Evolutionary conservation across 768 basidiomycete genomes (phyloP), one percentile per base, ranked within the genome.

Genomic region (Cubamyces sp.): DNA sequence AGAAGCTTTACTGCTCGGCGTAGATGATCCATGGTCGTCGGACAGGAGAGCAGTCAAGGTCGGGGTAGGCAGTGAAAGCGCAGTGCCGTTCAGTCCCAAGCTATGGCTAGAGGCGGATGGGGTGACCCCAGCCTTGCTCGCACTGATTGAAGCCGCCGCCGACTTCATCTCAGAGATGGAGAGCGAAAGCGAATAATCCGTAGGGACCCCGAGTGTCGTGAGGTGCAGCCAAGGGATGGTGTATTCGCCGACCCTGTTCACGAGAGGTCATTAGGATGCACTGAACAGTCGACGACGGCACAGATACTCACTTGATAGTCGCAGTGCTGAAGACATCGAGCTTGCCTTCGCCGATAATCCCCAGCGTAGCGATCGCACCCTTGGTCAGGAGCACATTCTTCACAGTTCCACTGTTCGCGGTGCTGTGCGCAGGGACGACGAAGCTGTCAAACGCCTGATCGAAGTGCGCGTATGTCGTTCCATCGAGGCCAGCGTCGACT

Each of bases 181-280:
- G 43, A 64, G 46, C 6, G 52, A 53, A 19, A 64, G 63, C 15
- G 55, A 54, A 64, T 88, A 90, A 9, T 69, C 62, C 30, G 86
- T 84, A 15, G 84, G 80, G 7, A 88, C 86, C 47, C 70, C 66
- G 42, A 71, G 73, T 70, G 88, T 86, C 37, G 75, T 71, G 52
- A 89, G 75, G 54, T 87, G 80, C 62, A 90, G 72, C 87, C 86
- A 90, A 12, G 88, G 88, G 45, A 89, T 71, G 60, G 77, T 75
- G 66, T 90, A 90, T 18, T 87, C 86, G 19, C 80, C 79, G 15
- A 74, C 66, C 3, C 82, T 86, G 12, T 47, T 8, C 9, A 23
- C 3, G 1, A 5, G 46, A 19, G 9, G 25, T 5, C 49, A 25
- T 9, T 18, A 14, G 9, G 37, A 48, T 5, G 11, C 1, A 54